A percentile compares a stretch with the other conserved stretches of the same genome.
Conservation (phyloP, 2,329 filamentous ascomycete species). For the Aspergillus pseudotamarii region DNA sequence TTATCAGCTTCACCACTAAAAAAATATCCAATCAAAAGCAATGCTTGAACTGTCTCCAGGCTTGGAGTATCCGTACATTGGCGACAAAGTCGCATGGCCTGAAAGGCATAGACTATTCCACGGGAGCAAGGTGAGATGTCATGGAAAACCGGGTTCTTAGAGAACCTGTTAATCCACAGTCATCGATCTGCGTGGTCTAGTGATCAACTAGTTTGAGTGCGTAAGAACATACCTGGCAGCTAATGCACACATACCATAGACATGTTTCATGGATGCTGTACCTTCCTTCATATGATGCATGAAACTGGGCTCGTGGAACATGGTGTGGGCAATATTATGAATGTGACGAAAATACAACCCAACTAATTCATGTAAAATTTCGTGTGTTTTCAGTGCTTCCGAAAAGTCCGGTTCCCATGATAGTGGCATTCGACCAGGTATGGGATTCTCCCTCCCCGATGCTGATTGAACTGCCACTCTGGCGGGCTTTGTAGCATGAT, state of each 20-base stretch:
- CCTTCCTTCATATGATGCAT: slow-evolving; percentile 20
- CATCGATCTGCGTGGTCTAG: background rate
- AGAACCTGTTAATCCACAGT: slow-evolving; percentile 17
- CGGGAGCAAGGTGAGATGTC: slow-evolving; percentile 17
- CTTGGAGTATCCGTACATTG: slow-evolving; percentile 17
- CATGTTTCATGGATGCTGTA: slow-evolving; percentile 18
- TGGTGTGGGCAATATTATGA: slow-evolving; percentile 27
- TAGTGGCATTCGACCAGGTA: background rate
- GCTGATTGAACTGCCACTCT: background rate
- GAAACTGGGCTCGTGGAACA: slow-evolving; percentile 26
- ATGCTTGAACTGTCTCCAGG: slow-evolving; percentile 22
- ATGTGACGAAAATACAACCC: slow-evolving; percentile 25
- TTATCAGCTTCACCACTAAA: slow-evolving; percentile 23
- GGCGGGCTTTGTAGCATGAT: background rate
- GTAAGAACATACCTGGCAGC: slow-evolving; percentile 21
- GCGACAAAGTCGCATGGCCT: slow-evolving; percentile 18
- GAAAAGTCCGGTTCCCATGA: background rate
- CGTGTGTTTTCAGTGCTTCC: slow-evolving; percentile 8
- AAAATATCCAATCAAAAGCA: slow-evolving; percentile 22
- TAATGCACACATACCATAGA: slow-evolving; percentile 26
- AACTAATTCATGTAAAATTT: slow-evolving; percentile 19
- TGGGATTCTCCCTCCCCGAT: background rate
- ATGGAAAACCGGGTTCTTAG: slow-evolving; percentile 16
- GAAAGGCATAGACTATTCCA: slow-evolving; percentile 16
- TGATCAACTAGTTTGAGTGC: background rate